phyloP scores from a whole-genome alignment of 352 stramenopile genomes.

The Phytophthora boehmeriae region DNA sequence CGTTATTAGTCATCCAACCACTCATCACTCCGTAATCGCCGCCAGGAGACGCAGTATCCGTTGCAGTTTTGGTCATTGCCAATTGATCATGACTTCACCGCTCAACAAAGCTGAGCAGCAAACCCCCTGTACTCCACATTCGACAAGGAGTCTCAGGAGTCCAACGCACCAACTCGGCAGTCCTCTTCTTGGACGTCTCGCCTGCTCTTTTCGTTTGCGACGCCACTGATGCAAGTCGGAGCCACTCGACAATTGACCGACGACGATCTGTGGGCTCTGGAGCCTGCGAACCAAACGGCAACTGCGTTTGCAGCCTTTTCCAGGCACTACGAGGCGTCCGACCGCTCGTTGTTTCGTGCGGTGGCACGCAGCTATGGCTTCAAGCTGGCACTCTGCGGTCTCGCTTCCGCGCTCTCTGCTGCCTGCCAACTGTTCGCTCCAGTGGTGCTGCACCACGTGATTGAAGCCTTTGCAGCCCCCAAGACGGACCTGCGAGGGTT shows the following conservation, averaged over 20 bases:
- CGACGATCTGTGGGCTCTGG: conserved; percentile 38
- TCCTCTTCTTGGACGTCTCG: conserved; percentile 22
- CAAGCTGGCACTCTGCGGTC: conserved; percentile 25
- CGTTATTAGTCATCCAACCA: background rate
- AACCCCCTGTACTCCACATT: conserved; percentile 14
- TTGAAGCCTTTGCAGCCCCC: conserved; percentile 35
- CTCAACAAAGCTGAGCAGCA: conserved; percentile 6
- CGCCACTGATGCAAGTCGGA: conserved; percentile 34
- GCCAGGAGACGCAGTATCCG: conserved; percentile 1
- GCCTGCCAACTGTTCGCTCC: conserved; percentile 37
- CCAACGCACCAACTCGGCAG: background rate
- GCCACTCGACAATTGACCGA: conserved; percentile 29
- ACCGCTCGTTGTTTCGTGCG: conserved; percentile 22
- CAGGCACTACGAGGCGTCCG: conserved; percentile 17
- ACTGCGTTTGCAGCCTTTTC: conserved; percentile 29
- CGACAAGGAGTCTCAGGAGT: conserved; percentile 5
- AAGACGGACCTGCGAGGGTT: conserved; percentile 31
- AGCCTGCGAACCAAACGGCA: conserved; percentile 23
- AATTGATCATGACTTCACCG: conserved; percentile 5
- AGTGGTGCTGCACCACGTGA: conserved; percentile 45
- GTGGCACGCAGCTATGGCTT: conserved; percentile 27
- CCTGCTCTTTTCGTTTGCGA: conserved; percentile 39
- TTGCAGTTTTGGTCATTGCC: background rate
- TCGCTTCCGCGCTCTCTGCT: conserved; percentile 19
- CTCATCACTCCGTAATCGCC: background rate